Evolutionary conservation across 371 early-diverging fungal genomes (phyloP).

Genomic region (Fennellomyces sp.): DNA sequence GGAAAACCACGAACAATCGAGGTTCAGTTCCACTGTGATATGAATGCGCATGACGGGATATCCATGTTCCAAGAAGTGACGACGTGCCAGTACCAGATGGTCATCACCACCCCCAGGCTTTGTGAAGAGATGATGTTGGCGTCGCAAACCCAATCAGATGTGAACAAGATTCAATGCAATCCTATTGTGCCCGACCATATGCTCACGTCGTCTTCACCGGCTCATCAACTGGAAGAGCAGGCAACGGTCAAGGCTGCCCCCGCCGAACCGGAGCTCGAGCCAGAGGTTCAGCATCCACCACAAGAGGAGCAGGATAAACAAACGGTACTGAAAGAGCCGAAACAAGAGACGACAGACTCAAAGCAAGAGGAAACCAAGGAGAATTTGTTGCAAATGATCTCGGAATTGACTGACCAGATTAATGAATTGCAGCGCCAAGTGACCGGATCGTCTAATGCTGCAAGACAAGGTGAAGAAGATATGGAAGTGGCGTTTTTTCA

Average conservation of each 20-base stretch:
- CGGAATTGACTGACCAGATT: slow-evolving; percentile 32
- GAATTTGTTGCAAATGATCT: slow-evolving; percentile 19
- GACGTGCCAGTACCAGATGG: slow-evolving; percentile 73
- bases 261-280: not conserved
- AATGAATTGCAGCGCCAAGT: slow-evolving; percentile 17
- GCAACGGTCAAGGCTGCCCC: not conserved
- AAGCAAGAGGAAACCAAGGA: not conserved
- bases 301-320: not conserved
- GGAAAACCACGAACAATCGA: slow-evolving; percentile 68
- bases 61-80: slow-evolving; percentile 60
- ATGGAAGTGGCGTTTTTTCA: not conserved
- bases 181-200: slow-evolving; percentile 62
- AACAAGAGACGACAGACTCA: not conserved
- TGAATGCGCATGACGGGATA: slow-evolving; percentile 59
- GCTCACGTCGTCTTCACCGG: slow-evolving; percentile 15
- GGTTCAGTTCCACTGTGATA: slow-evolving; percentile 76
- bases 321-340: not conserved
- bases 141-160: slow-evolving; percentile 41
- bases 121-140: slow-evolving; percentile 69
- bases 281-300: not conserved
- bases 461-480: not conserved
- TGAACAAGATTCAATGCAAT: slow-evolving; percentile 58
- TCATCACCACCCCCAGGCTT: slow-evolving; percentile 70
- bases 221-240: slow-evolving; percentile 1
- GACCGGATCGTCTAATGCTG: slow-evolving; percentile 2